A percentile compares a stretch with the other conserved stretches of the same genome.
phyloP scores from a whole-genome alignment of 495 filamentous ascomycete genomes.

The Neurospora tetrasperma region DNA sequence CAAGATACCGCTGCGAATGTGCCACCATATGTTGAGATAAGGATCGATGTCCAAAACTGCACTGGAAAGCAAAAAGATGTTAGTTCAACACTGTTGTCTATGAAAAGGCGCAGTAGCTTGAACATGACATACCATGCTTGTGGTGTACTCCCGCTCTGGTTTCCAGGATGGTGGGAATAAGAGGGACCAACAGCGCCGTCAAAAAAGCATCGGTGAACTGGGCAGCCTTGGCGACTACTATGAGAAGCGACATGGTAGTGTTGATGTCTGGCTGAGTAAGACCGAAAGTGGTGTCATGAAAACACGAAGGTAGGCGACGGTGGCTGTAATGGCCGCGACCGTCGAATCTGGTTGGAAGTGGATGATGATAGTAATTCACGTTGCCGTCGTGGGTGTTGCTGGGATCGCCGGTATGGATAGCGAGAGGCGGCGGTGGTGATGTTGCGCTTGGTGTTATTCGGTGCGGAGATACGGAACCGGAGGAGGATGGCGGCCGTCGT shows the following conservation, averaged over 20 bases:
- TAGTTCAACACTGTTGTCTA: too few species aligned
- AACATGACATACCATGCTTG: slow-evolving; percentile 10
- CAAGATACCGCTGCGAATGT: slow-evolving; percentile 19
- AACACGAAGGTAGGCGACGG: neutral
- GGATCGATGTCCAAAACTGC: slow-evolving; percentile 21
- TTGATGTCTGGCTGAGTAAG: neutral
- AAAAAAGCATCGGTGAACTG: neutral
- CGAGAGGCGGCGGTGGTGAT: neutral
- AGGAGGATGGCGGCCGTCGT: neutral
- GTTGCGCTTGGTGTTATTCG: neutral
- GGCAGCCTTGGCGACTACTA: neutral
- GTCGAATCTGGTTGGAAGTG: neutral
- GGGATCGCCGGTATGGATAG: neutral
- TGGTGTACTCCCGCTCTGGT: slow-evolving; percentile 5
- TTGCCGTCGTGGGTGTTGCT: neutral
- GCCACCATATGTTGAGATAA: slow-evolving; percentile 20
- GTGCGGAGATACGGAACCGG: neutral
- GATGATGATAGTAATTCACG: neutral
- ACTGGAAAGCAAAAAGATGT: neutral
- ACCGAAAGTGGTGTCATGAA: neutral
- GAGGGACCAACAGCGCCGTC: slow-evolving; percentile 6
- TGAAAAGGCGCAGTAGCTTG: too few species aligned
- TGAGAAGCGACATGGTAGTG: neutral
- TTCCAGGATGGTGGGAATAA: slow-evolving; percentile 19
- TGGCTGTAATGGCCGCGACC: neutral